Base-by-base conservation (phyloP, 345 rosid genomes). In the Iberis pinnata region DNA sequence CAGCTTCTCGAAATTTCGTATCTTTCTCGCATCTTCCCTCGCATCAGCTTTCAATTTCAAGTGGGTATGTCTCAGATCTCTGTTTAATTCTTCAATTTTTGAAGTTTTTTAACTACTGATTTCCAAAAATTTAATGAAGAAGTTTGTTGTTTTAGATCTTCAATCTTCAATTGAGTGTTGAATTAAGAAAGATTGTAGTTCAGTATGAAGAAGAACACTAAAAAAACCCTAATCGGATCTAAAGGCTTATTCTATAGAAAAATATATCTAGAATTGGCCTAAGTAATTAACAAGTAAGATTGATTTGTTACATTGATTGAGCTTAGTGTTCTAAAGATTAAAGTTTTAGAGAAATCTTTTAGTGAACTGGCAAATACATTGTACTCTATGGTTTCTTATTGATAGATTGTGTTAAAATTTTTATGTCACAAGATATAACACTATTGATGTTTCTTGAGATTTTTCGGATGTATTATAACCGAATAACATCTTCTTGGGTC, bases 41-140 rank as follows among this genome's bases (percentile, higher is more conserved):
- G 27, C 14, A 41, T 38, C 14, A 56, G 22, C 45, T 45, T 8
- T 36, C 16, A 9, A 66, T 37, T 58, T 43, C 54, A 44, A 51
- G 4, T 37, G 49, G 64, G 70, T 66, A 58, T 44, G 70, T 58
- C 55, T 44, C 43, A 29, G 48, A 51, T 65, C 54, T 14, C 31
- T 57, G 46, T 20, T 49, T 25, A 37, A 37, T 37, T 63, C 33
- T 17, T 44, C 15, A 2, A 32, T 50, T 50, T 26, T n/a, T 17
- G 44, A 14, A 2, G 32, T 50, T 50, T 26, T n/a, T 20, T 31
- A 10, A 12, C 57, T 2, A 4, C 20, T 32, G 32, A 27, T 4
- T 9, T 27, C 32, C 9, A 27, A 2, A 27, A 27, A n/a, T n/a
- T n/a, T n/a, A 2, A 42, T 9, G 33, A 29, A 7, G 33, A 29